Conservation (phyloP, 768 basidiomycete genomes). For the Boletellus sp. region DNA sequence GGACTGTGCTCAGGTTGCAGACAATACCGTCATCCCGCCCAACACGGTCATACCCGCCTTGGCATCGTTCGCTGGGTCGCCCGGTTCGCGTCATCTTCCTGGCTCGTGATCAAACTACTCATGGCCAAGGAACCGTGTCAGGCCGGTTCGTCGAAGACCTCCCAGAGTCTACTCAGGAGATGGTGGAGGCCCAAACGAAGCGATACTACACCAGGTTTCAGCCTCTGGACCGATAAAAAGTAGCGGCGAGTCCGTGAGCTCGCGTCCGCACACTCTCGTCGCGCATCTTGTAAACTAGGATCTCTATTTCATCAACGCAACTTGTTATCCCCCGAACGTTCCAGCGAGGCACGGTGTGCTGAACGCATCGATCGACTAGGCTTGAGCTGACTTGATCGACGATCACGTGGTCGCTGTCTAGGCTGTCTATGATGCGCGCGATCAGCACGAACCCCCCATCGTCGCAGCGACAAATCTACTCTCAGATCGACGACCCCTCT, state of each 20-base stretch:
- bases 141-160: slow-evolving; percentile 81
- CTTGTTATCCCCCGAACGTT: not conserved
- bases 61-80: slow-evolving; percentile 81
- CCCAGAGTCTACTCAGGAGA: slow-evolving; percentile 92
- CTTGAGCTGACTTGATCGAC: no score
- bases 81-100: slow-evolving; percentile 50
- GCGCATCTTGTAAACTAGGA: slow-evolving; percentile 4
- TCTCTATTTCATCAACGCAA: not conserved
- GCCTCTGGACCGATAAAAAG: slow-evolving; percentile 45
- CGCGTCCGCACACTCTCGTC: slow-evolving; percentile 2
- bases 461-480: no score
- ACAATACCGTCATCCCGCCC: slow-evolving; percentile 85
- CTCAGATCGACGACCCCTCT: no score
- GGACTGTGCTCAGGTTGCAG: slow-evolving; percentile 87
- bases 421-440: no score
- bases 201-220: slow-evolving; percentile 83
- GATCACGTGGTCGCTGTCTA: no score
- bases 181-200: slow-evolving; percentile 82
- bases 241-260: no score
- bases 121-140: slow-evolving; percentile 28
- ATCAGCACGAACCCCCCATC: no score
- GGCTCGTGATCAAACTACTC: not conserved
- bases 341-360: not conserved
- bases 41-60: slow-evolving; percentile 92
- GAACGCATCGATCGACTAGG: no score